Evolutionary conservation across 495 filamentous ascomycete species (phyloP).

Genomic region (Aspergillus sparsus): DNA sequence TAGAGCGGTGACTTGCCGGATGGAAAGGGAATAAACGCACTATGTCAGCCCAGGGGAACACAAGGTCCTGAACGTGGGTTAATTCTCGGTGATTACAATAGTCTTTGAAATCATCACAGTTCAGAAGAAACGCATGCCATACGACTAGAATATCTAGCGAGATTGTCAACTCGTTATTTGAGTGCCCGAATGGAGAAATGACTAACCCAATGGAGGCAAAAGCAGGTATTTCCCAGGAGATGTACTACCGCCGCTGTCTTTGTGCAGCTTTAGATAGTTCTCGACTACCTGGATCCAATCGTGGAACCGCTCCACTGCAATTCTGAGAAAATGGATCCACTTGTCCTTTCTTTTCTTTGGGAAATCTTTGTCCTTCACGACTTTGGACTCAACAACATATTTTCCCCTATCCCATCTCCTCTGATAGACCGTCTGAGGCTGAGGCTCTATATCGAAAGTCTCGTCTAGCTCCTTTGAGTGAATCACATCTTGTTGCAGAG

Average conservation of each 20-base stretch:
- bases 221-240: background rate
- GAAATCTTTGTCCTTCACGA: background rate
- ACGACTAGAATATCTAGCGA: background rate
- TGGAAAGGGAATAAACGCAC: background rate
- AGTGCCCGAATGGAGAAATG: background rate
- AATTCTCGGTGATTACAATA: background rate
- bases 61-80: background rate
- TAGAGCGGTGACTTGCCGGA: background rate
- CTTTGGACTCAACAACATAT: background rate
- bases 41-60: conserved; percentile 1
- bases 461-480: conserved; percentile 1
- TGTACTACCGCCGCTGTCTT: background rate
- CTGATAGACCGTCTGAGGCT: background rate
- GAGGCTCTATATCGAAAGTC: background rate
- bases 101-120: conserved; percentile 6
- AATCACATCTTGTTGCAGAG: background rate
- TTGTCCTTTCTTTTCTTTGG: background rate
- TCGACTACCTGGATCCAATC: background rate
- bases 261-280: background rate
- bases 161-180: background rate
- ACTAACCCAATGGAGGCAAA: background rate
- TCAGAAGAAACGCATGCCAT: conserved; percentile 11
- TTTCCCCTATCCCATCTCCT: background rate
- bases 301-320: background rate
- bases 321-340: background rate